Evolutionary conservation across 495 filamentous ascomycete species (phyloP), one percentile per base, ranked within the genome.

Genomic region (Podospora conica): DNA sequence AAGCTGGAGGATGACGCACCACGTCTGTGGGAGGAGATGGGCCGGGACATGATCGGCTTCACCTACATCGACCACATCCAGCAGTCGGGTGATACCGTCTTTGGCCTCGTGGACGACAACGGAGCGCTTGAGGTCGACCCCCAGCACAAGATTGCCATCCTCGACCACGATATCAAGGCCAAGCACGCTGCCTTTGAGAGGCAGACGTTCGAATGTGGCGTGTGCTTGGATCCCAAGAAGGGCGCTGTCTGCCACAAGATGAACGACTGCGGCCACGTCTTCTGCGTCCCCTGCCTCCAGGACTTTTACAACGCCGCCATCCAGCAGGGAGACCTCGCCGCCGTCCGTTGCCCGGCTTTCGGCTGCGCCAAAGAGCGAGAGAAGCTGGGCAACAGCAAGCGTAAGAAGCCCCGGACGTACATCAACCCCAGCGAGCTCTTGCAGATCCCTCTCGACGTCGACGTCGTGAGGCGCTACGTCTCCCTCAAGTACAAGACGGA

Each of bases 201-300:
- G 63, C 90, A 87, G 63, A 96, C 92, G 0, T 97, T 93, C 69
- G 88, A 95, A 55, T 98, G 95, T 70, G 91, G 89, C 0, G 86
- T 98, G 11, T 98, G 95, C 74, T 80, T 96, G 48, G 93, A 97
- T 74, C 92, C 93, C 0, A 97, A 97, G 74, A 97, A 97, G 75
- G 95, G 95, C 4, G 69, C 79, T 0, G 84, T 81, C 24, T 98
- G 95, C 75, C 89, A 97, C 76, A 84, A 84, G 5, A 82, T 97
- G 73, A 73, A 87, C 21, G 85, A 86, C 31, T 98, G 95, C 74
- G 87, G 84, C 0, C 95, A 98, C 71, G 92, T 98, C 28, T 98
- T 98, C 71, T 98, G 95, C 74, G 77, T 89, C 40, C 68, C 82
- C 3, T 98, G 95, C 70, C 78, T 98, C 21, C 89, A 91, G 68